These are phyloP conservation scores for Penicillium crustosum DNA, from an alignment of 2,329 filamentous ascomycete species.

Conservation along the genomic window DNA sequence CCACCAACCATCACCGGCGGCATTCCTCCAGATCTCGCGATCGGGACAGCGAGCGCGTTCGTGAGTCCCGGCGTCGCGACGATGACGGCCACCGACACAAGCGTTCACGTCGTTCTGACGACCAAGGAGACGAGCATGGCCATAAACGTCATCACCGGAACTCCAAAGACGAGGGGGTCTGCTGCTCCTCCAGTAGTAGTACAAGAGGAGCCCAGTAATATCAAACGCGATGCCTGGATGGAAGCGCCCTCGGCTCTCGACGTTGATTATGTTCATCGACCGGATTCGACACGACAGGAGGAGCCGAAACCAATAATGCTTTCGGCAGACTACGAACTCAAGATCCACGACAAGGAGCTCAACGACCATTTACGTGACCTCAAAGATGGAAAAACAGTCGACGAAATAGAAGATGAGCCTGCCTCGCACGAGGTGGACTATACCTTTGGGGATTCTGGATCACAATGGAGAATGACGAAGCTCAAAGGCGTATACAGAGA, in stretches of 20 bases:
- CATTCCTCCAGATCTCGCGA: constrained; percentile 41
- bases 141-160: constrained; percentile 50
- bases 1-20: constrained; percentile 45
- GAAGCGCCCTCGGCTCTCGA: constrained; percentile 77
- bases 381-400: constrained; percentile 56
- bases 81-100: constrained; percentile 64
- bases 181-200: constrained; percentile 28
- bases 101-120: constrained; percentile 58
- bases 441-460: constrained; percentile 83
- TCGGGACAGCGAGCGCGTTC: constrained; percentile 36
- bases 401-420: constrained; percentile 55
- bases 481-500: constrained; percentile 80
- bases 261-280: constrained; percentile 71
- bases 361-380: constrained; percentile 69
- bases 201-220: constrained; percentile 45
- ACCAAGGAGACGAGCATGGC: constrained; percentile 52
- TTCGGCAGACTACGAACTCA: constrained; percentile 63
- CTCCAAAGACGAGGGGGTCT: constrained; percentile 44
- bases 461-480: constrained; percentile 95
- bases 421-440: constrained; percentile 69
- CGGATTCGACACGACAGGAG: constrained; percentile 57
- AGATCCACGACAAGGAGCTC: constrained; percentile 76
- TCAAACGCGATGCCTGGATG: constrained; percentile 91
- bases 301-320: constrained; percentile 42
- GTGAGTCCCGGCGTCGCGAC: constrained; percentile 46